Evolutionary conservation across 306 rosid genomes (phyloP).

Genomic region (Prunus mongolica): DNA sequence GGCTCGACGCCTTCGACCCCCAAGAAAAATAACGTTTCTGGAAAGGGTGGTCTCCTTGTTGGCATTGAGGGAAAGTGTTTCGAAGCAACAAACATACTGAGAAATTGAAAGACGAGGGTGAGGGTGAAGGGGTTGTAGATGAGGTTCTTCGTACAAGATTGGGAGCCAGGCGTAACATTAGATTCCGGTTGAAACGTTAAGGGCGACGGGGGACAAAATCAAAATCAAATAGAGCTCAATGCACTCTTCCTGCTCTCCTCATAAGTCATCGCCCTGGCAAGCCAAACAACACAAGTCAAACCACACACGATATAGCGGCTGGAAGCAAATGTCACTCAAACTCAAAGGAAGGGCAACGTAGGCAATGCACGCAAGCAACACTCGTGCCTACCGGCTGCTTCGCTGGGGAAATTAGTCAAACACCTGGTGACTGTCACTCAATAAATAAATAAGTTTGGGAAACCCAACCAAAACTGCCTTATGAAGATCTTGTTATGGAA

Average conservation of each 20-base stretch:
- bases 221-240: too few species aligned
- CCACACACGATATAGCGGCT: too few species aligned
- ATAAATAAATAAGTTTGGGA: not conserved
- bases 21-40: slow-evolving; percentile 16
- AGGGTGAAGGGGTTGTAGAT: not conserved
- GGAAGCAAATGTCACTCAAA: too few species aligned
- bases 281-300: too few species aligned
- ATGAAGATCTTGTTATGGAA: too few species aligned
- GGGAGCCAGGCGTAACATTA: slow-evolving; percentile 26
- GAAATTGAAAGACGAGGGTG: not conserved
- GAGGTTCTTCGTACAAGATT: slow-evolving; percentile 26
- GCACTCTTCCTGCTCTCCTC: too few species aligned
- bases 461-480: slow-evolving; percentile 7
- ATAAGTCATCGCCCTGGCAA: too few species aligned
- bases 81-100: not conserved
- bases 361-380: too few species aligned
- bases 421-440: not conserved
- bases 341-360: too few species aligned
- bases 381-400: too few species aligned
- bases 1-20: slow-evolving; percentile 54
- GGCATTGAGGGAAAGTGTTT: not conserved
- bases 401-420: too few species aligned
- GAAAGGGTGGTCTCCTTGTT: not conserved
- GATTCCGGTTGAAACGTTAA: not conserved
- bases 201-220: too few species aligned